Percentiles rank a stretch among this genome's conserved stretches.
Conservation (phyloP, 164 flowering plant species). For the Santalum album region DNA sequence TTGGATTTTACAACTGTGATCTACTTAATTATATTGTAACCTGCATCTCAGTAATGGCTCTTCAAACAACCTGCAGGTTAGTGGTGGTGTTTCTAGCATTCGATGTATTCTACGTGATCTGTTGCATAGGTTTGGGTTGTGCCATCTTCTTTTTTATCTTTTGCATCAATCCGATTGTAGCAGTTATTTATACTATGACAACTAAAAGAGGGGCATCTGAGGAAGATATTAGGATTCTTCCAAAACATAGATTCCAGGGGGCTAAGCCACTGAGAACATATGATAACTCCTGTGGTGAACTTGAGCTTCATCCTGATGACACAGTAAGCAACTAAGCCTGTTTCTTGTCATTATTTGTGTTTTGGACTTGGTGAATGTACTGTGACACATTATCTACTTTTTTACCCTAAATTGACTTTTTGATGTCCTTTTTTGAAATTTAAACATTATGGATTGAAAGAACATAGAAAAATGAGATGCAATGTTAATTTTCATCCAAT, state of each 20-base stretch:
- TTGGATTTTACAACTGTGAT: too few relatives aligned
- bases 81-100: constrained; percentile 62
- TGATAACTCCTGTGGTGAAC: constrained; percentile 22
- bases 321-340: constrained; percentile 36
- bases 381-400: too few relatives aligned
- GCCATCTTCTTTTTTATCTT: constrained; percentile 42
- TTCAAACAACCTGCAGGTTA: constrained; percentile 45
- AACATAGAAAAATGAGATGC: too few relatives aligned
- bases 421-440: too few relatives aligned
- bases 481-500: too few relatives aligned
- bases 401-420: too few relatives aligned
- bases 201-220: constrained; percentile 61
- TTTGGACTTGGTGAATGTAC: too few relatives aligned
- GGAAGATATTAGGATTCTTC: constrained; percentile 50
- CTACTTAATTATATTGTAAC: too few relatives aligned
- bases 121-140: constrained; percentile 53
- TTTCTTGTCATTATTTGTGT: background rate
- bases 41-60: too few relatives aligned
- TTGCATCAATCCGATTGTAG: constrained; percentile 51
- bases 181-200: constrained; percentile 44
- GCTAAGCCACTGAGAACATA: constrained; percentile 7
- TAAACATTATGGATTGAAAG: too few relatives aligned
- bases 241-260: constrained; percentile 36
- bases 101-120: constrained; percentile 60
- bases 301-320: constrained; percentile 48